These are phyloP conservation scores for Epicoccum sorghinum DNA, from an alignment of 2,329 filamentous ascomycete species.

Conservation along the genomic window DNA sequence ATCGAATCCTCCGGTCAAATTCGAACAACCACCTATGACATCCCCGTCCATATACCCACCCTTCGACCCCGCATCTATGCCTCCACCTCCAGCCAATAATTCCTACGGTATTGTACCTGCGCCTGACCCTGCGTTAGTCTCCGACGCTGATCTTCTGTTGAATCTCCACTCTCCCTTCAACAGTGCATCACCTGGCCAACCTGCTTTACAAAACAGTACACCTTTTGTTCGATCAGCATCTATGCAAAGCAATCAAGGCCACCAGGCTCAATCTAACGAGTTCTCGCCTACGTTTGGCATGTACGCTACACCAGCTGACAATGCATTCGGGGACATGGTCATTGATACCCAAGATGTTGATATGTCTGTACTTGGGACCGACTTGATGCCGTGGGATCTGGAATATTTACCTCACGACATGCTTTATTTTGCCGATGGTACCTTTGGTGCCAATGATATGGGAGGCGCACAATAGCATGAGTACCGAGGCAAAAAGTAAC, in stretches of 20 bases:
- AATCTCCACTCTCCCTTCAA: constrained; percentile 57
- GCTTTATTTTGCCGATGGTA: constrained; percentile 49
- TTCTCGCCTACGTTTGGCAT: constrained; percentile 36
- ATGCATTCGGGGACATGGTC: constrained; percentile 62
- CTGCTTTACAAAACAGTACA: constrained; percentile 23
- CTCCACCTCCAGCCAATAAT: constrained; percentile 37
- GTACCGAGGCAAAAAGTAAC: neutral
- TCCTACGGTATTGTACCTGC: constrained; percentile 30
- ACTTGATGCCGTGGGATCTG: constrained; percentile 73
- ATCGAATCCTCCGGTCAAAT: constrained; percentile 33
- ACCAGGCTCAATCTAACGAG: constrained; percentile 4
- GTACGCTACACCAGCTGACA: constrained; percentile 35
- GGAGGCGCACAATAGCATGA: constrained; percentile 1
- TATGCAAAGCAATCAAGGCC: constrained; percentile 18
- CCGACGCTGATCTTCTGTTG: constrained; percentile 56
- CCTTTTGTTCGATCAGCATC: constrained; percentile 28
- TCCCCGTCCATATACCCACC: constrained; percentile 31
- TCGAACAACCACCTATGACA: constrained; percentile 30
- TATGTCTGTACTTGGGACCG: constrained; percentile 70
- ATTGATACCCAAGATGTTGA: constrained; percentile 81
- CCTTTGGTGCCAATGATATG: constrained; percentile 7
- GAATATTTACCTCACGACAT: constrained; percentile 75
- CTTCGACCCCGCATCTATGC: constrained; percentile 39
- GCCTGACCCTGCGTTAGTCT: constrained; percentile 46
- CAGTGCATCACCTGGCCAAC: constrained; percentile 27